These are phyloP conservation scores for Leccinellum luteum DNA, from an alignment of 768 basidiomycete species.

Conservation along the genomic window DNA sequence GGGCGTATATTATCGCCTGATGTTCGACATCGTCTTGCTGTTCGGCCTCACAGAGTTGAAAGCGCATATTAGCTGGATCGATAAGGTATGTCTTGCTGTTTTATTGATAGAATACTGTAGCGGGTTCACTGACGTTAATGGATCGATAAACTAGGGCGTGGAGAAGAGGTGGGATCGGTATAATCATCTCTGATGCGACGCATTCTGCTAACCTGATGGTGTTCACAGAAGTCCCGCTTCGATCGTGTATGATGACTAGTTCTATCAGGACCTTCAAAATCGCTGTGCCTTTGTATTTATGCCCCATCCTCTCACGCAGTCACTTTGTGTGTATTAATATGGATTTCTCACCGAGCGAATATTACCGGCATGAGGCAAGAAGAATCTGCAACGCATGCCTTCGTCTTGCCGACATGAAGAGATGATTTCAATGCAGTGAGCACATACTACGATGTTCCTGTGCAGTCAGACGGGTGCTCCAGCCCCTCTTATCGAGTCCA, in stretches of 20 bases:
- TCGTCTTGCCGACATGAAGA: background rate
- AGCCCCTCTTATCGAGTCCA: no score
- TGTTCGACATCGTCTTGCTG: slow-evolving; percentile 35
- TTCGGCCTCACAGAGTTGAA: slow-evolving; percentile 46
- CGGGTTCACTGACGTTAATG: background rate
- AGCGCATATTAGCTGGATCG: slow-evolving; percentile 43
- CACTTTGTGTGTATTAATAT: background rate
- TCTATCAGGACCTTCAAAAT: background rate
- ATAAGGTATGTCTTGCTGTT: slow-evolving; percentile 17
- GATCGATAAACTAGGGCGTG: slow-evolving; percentile 6
- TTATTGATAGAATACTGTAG: no score
- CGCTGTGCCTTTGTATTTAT: background rate
- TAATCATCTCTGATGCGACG: background rate
- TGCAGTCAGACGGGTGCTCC: background rate
- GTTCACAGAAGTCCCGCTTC: slow-evolving; percentile 20
- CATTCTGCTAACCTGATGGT: background rate
- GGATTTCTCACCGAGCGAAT: background rate
- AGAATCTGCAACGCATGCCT: background rate
- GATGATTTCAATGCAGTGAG: background rate
- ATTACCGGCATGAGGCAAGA: background rate
- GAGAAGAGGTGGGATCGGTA: slow-evolving; percentile 12
- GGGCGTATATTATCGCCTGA: slow-evolving; percentile 13
- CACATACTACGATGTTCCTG: background rate
- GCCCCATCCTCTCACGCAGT: background rate
- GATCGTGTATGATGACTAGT: slow-evolving; percentile 20